Conservation (phyloP, 2,329 filamentous ascomycete species). For the Trichoderma asperellum region DNA sequence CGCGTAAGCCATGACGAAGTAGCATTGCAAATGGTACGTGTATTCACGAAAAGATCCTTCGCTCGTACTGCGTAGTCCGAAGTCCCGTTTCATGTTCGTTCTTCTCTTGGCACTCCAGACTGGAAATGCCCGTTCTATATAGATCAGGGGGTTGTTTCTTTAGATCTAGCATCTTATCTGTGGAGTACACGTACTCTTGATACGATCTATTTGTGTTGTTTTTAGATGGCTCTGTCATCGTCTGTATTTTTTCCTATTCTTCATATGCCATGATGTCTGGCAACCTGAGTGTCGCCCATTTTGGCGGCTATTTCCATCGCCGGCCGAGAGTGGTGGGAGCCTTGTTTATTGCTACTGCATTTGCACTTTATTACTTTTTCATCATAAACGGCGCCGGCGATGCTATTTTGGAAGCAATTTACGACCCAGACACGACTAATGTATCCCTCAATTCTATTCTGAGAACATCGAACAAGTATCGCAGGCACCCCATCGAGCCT, state of each 20-base stretch:
- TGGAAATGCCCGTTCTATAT: background rate
- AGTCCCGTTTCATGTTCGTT: background rate
- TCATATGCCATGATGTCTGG: slow-evolving; percentile 11
- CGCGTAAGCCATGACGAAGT: background rate
- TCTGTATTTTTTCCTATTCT: background rate
- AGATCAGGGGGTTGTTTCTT: background rate
- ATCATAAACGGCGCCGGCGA: background rate
- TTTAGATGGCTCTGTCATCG: background rate
- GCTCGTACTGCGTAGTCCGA: background rate
- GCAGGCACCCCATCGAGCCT: slow-evolving; percentile 37
- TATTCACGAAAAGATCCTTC: background rate
- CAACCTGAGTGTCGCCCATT: background rate
- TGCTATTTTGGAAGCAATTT: background rate
- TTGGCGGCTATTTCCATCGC: background rate
- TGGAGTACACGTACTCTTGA: background rate
- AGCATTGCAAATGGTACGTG: background rate
- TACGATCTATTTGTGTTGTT: background rate
- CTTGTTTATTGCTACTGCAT: background rate
- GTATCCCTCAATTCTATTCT: slow-evolving; percentile 16
- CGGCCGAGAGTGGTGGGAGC: background rate
- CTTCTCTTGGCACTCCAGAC: background rate
- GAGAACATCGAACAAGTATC: slow-evolving; percentile 33
- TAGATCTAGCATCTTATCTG: background rate
- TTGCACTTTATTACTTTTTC: background rate
- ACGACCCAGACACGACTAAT: background rate